Percentiles rank a stretch among this genome's conserved stretches.
These are phyloP conservation scores for Boletales sp. DNA, from an alignment of 768 basidiomycete species.

Conservation along the genomic window DNA sequence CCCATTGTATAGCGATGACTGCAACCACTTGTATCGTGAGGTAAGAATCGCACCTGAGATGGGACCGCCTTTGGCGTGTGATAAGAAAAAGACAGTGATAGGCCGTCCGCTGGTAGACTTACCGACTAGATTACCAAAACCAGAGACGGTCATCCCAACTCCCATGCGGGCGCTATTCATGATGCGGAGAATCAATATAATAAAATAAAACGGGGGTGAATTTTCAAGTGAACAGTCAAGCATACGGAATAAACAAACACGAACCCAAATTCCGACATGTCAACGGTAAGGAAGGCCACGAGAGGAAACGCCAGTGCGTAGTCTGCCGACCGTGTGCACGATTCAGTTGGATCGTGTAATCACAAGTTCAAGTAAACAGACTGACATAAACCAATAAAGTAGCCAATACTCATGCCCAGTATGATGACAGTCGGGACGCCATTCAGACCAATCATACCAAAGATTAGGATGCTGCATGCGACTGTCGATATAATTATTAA, in stretches of 20 bases:
- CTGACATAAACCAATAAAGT: constrained; percentile 43
- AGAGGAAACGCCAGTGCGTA: constrained; percentile 40
- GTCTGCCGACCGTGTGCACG: constrained; percentile 16
- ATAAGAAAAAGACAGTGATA: neutral
- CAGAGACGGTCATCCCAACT: constrained; percentile 3
- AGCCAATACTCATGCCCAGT: constrained; percentile 43
- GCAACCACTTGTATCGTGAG: constrained; percentile 52
- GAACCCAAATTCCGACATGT: constrained; percentile 50
- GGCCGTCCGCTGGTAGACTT: constrained; percentile 1
- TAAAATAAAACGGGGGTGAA: no score
- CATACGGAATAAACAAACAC: constrained; percentile 1
- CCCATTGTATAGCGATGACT: constrained; percentile 49
- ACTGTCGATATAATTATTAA: constrained; percentile 35
- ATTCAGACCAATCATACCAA: constrained; percentile 41
- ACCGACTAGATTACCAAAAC: constrained; percentile 21
- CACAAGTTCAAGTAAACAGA: neutral
- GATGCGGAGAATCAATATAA: neutral
- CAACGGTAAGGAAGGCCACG: constrained; percentile 41
- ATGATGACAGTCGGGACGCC: constrained; percentile 33
- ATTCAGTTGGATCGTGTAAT: neutral
- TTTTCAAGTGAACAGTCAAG: no score
- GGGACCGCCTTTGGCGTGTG: constrained; percentile 44
- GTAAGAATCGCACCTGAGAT: constrained; percentile 54
- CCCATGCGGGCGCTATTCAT: constrained; percentile 28
- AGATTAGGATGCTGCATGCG: constrained; percentile 35